A percentile compares a stretch with the other conserved stretches of the same genome.
Conservation (phyloP, 805 yeast species). For the Metschnikowia bowlesiae region DNA sequence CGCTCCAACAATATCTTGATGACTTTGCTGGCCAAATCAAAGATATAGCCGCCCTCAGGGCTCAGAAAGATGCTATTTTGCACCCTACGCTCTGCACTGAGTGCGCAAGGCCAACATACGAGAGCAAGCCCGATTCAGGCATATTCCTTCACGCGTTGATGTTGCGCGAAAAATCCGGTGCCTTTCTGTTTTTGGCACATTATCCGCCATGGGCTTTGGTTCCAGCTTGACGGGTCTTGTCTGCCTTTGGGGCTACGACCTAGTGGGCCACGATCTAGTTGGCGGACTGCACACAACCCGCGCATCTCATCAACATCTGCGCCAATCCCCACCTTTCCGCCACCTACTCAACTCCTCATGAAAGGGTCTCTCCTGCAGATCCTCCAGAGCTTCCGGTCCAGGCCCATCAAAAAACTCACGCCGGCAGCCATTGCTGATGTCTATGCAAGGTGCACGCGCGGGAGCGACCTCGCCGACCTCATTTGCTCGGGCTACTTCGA, state of each 20-base stretch:
- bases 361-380: conserved; percentile 4
- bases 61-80: background rate
- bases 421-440: conserved; percentile 11
- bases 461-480: conserved; percentile 8
- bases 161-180: background rate
- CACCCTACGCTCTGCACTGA: conserved; percentile 7
- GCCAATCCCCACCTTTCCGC: background rate
- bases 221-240: no score
- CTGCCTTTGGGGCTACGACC: no score
- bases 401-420: conserved; percentile 10
- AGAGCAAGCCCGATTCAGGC: conserved; percentile 18
- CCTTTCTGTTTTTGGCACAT: background rate
- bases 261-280: no score
- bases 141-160: conserved; percentile 47
- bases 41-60: background rate
- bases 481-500: conserved; percentile 19
- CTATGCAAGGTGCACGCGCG: conserved; percentile 2
- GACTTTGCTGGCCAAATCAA: background rate
- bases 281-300: background rate
- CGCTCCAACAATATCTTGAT: background rate
- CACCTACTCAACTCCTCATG: background rate
- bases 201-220: background rate
- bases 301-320: background rate
- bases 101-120: conserved; percentile 13
- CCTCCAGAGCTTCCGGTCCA: conserved; percentile 1